These are phyloP conservation scores for Nigrograna mackinnonii DNA, from an alignment of 2,329 filamentous ascomycete genomes.

Conservation along the genomic window DNA sequence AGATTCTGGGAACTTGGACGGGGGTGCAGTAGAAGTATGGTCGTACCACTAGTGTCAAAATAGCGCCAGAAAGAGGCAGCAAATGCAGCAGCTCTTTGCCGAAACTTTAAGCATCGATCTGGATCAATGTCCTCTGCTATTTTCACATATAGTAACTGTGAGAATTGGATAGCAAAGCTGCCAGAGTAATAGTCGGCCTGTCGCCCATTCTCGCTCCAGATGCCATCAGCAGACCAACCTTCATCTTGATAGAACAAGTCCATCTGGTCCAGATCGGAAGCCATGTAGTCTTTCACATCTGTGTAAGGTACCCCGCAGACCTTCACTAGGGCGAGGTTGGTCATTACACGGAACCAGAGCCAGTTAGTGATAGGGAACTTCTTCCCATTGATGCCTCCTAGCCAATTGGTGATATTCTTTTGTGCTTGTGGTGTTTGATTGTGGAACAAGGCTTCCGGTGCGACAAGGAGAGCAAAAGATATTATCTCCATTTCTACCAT, in stretches of 20 bases:
- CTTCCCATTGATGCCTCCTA: conserved; percentile 43
- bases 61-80: conserved; percentile 47
- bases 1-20: no score
- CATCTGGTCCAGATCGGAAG: conserved; percentile 42
- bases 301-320: conserved; percentile 37
- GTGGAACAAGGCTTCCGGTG: conserved; percentile 44
- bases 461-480: conserved; percentile 51
- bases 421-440: conserved; percentile 31
- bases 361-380: conserved; percentile 51
- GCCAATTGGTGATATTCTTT: conserved; percentile 41
- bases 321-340: conserved; percentile 47
- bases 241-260: conserved; percentile 47
- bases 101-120: conserved; percentile 35
- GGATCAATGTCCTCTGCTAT: conserved; percentile 45
- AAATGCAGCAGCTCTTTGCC: conserved; percentile 43
- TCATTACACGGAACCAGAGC: conserved; percentile 54
- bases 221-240: conserved; percentile 51
- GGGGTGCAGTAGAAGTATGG: no score
- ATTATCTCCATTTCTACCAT: conserved; percentile 61
- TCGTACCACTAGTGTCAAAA: conserved; percentile 46
- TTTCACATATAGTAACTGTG: conserved; percentile 47
- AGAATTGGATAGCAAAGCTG: conserved; percentile 55
- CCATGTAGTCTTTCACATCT: conserved; percentile 35
- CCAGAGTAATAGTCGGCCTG: conserved; percentile 56
- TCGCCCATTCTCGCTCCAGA: conserved; percentile 35